Percentiles rank a stretch among this genome's conserved stretches.
Evolutionary conservation across 495 filamentous ascomycete species (phyloP).

Genomic region (Podospora australis): DNA sequence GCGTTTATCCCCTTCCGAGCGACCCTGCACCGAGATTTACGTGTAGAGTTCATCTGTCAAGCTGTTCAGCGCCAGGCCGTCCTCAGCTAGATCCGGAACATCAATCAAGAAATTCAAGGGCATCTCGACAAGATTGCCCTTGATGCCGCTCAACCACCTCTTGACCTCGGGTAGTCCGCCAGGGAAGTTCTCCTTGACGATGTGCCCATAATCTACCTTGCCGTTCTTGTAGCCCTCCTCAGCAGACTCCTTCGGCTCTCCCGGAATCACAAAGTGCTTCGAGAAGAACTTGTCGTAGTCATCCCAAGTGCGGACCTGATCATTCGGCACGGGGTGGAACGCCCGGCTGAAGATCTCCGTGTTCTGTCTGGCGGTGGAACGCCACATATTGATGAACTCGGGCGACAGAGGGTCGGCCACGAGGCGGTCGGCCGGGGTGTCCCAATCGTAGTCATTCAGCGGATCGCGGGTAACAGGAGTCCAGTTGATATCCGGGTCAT

Average conservation of each 20-base stretch:
- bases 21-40: too few relatives aligned
- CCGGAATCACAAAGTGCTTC: constrained; percentile 60
- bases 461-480: constrained; percentile 60
- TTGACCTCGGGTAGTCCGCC: constrained; percentile 67
- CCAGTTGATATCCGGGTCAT: constrained; percentile 62
- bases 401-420: constrained; percentile 70
- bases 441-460: constrained; percentile 74
- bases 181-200: constrained; percentile 73
- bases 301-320: constrained; percentile 72
- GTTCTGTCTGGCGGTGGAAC: constrained; percentile 65
- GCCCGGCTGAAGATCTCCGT: constrained; percentile 78
- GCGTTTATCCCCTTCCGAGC: too few relatives aligned
- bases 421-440: constrained; percentile 60
- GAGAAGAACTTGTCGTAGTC: constrained; percentile 78
- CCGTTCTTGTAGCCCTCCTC: constrained; percentile 27
- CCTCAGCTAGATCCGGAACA: constrained; percentile 77
- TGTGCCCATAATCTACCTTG: constrained; percentile 71
- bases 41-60: constrained; percentile 84
- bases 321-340: constrained; percentile 85
- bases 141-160: constrained; percentile 65
- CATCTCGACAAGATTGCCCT: constrained; percentile 87
- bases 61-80: constrained; percentile 71
- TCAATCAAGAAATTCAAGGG: constrained; percentile 82
- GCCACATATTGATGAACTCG: constrained; percentile 65
- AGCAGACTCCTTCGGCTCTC: constrained; percentile 22